These are phyloP conservation scores for Ascomycota sp. DNA, from an alignment of 2,329 filamentous ascomycete genomes.

Conservation along the genomic window DNA sequence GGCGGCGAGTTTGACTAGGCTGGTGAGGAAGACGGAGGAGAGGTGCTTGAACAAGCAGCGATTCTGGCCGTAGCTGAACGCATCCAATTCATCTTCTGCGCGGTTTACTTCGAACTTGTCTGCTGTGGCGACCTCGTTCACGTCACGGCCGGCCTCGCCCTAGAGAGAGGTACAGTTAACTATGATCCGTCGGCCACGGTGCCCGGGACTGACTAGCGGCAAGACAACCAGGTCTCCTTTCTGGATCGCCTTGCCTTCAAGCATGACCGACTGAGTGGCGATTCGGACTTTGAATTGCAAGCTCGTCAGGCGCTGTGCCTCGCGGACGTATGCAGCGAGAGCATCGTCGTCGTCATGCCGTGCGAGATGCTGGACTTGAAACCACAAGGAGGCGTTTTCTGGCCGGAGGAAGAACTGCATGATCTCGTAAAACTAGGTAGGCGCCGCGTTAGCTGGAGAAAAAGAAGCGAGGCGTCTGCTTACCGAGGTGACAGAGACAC, in stretches of 20 bases:
- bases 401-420: slow-evolving; percentile 19
- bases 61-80: slow-evolving; percentile 25
- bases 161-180: slow-evolving; percentile 2
- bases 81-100: slow-evolving; percentile 16
- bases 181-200: slow-evolving; percentile 2
- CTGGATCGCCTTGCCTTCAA: slow-evolving; percentile 18
- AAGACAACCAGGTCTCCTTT: slow-evolving; percentile 19
- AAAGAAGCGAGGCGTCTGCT: not conserved
- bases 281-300: slow-evolving; percentile 18
- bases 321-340: slow-evolving; percentile 17
- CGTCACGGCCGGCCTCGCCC: slow-evolving; percentile 18
- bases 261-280: slow-evolving; percentile 11
- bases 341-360: slow-evolving; percentile 13
- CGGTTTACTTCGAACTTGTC: slow-evolving; percentile 21
- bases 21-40: slow-evolving; percentile 18
- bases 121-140: slow-evolving; percentile 15
- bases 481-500: slow-evolving; percentile 17
- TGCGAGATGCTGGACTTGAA: slow-evolving; percentile 19
- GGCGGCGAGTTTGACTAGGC: slow-evolving; percentile 20
- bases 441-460: not conserved
- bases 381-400: slow-evolving; percentile 20
- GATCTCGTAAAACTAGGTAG: slow-evolving; percentile 20
- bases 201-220: slow-evolving; percentile 14
- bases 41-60: slow-evolving; percentile 22
- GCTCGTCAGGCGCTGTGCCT: slow-evolving; percentile 20